These are phyloP conservation scores for Paecilomyces dactylethromorphus DNA, from an alignment of 2,329 filamentous ascomycete species.

Conservation along the genomic window DNA sequence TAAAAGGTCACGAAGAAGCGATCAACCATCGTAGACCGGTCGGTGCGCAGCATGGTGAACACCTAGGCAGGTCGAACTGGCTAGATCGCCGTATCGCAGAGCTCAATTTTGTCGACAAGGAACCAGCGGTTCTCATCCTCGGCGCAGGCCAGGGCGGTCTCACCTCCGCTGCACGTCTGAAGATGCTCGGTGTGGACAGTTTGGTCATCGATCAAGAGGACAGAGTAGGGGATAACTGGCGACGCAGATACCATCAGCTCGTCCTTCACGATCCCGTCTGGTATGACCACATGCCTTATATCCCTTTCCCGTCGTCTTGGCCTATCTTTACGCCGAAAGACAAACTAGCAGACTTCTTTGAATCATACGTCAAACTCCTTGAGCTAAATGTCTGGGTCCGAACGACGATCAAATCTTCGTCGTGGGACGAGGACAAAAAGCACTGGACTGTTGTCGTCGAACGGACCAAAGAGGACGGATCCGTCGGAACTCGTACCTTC, in stretches of 20 bases:
- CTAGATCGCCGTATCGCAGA: constrained; percentile 47
- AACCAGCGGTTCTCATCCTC: constrained; percentile 57
- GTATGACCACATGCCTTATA: constrained; percentile 52
- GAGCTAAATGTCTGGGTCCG: constrained; percentile 63
- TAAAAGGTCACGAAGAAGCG: constrained; percentile 50
- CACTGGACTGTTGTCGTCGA: constrained; percentile 52
- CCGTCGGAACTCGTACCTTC: constrained; percentile 46
- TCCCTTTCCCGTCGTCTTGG: constrained; percentile 60
- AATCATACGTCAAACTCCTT: constrained; percentile 57
- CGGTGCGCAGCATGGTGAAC: constrained; percentile 52
- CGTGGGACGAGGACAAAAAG: constrained; percentile 45
- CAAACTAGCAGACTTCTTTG: constrained; percentile 63
- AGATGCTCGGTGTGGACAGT: constrained; percentile 50
- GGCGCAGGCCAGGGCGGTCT: constrained; percentile 59
- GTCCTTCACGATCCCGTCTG: constrained; percentile 63
- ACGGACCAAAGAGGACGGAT: constrained; percentile 31
- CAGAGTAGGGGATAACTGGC: constrained; percentile 59
- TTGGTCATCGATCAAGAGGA: constrained; percentile 55
- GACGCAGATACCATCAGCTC: constrained; percentile 56
- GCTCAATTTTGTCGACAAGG: constrained; percentile 42
- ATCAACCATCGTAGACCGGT: constrained; percentile 42
- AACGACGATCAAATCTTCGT: constrained; percentile 43
- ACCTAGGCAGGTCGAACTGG: constrained; percentile 54
- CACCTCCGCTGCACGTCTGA: constrained; percentile 51
- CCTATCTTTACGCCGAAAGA: constrained; percentile 67